Evolutionary conservation across 176 grass and related monocot genomes (phyloP), one percentile per base, ranked within the genome.

Genomic region (Dendrocalamus sinicus): DNA sequence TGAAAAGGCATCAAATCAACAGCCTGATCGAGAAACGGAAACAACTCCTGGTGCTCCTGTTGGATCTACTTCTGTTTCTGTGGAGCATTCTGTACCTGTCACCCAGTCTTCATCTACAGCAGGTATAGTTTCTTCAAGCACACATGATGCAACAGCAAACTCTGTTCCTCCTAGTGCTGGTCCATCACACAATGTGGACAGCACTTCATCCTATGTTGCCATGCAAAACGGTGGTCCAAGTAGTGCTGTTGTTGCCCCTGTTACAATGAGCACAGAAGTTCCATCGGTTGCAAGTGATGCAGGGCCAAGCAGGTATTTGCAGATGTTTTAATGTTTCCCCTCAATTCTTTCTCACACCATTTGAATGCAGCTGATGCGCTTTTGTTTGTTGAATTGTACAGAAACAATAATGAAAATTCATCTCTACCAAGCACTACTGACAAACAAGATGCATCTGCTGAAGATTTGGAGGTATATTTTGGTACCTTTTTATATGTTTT

Each of bases 391-490:
- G 70, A 71, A 57, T 24, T 86, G 37, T 95, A 57, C 83, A 96
- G 96, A 79, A 89, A 66, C 12, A 90, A 80, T 73, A 84, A 91
- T 57, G 92, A 85, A 54, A 88, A 72, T 55, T 77, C 80, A n/a
- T 81, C 65, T 81, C 4, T 69, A 81, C 35, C 79, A 43, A 81
- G 79, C 50, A 70, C 48, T 26, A 43, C 47, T 70, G 84, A 85
- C 63, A 79, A 77, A 35, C 64, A 75, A 87, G 88, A 91, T 88
- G 84, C 90, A 80, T 92, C 89, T 72, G 77, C 92, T 81, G 90
- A 92, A 89, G 92, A 99, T 79, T 65, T 91, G 63, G 96, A 96
- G 94, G 96, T 99, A 93, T 55, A 13, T 70, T 79, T 45, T 40
- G 40, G 67, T 82, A 62, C 22, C 22, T 74, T 83, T 51, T 48